phyloP scores from a whole-genome alignment of 345 rosid species.

The Crucihimalaya himalaica region DNA sequence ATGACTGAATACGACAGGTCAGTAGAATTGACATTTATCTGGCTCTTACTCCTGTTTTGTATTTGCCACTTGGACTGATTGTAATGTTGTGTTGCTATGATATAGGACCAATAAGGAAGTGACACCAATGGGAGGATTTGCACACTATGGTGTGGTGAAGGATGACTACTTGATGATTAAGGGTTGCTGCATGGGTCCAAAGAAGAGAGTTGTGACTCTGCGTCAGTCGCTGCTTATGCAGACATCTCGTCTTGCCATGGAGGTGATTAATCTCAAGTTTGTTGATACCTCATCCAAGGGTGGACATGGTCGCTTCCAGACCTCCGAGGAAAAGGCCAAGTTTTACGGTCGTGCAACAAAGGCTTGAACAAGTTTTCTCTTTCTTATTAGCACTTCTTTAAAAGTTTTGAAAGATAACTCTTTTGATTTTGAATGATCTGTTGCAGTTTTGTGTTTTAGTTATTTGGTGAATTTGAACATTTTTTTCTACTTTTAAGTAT shows the following conservation, averaged over 20 bases:
- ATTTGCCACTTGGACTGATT: background rate
- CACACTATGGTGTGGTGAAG: slow-evolving; percentile 80
- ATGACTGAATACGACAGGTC: slow-evolving; percentile 81
- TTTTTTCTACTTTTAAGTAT: background rate
- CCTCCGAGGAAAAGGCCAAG: slow-evolving; percentile 65
- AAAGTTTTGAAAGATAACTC: background rate
- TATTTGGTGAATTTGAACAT: background rate
- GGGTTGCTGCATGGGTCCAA: slow-evolving; percentile 86
- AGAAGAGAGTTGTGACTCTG: slow-evolving; percentile 88
- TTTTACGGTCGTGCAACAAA: slow-evolving; percentile 54
- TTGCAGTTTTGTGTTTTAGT: background rate
- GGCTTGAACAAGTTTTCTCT: slow-evolving; percentile 40
- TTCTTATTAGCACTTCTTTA: background rate
- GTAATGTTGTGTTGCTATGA: background rate
- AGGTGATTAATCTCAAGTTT: slow-evolving; percentile 75
- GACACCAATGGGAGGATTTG: slow-evolving; percentile 84
- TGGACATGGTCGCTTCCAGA: slow-evolving; percentile 85
- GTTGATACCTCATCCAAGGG: slow-evolving; percentile 62
- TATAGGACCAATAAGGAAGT: slow-evolving; percentile 86
- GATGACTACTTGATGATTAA: slow-evolving; percentile 75
- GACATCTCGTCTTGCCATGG: slow-evolving; percentile 73
- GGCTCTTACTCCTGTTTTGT: background rate
- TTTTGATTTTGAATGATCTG: background rate
- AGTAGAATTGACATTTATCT: background rate
- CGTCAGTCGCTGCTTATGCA: slow-evolving; percentile 67